Evolutionary conservation across 2,329 filamentous ascomycete species (phyloP).

Genomic region (Sporothrix pseudoabietina): DNA sequence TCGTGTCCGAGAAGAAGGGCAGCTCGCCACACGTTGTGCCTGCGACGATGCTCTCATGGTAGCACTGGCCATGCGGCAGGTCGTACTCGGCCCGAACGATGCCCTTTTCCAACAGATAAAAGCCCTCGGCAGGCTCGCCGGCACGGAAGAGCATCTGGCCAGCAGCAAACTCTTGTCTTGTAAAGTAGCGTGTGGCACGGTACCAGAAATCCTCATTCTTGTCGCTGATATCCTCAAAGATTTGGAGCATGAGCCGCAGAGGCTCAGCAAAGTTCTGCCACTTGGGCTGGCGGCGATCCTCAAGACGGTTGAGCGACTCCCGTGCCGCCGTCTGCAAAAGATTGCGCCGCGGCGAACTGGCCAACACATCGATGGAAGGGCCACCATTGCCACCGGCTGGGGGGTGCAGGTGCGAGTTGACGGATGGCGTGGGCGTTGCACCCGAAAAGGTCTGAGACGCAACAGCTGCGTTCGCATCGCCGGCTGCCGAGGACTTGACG

Average conservation of each 20-base stretch:
- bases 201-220: slow-evolving; percentile 98
- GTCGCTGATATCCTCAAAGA: slow-evolving; percentile 85
- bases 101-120: slow-evolving; percentile 88
- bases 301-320: slow-evolving; percentile 69
- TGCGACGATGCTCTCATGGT: slow-evolving; percentile 89
- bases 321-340: slow-evolving; percentile 79
- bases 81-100: slow-evolving; percentile 90
- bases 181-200: slow-evolving; percentile 73
- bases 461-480: slow-evolving; percentile 10
- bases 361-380: slow-evolving; percentile 48
- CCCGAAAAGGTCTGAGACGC: neutral
- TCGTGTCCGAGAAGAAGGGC: slow-evolving; percentile 92
- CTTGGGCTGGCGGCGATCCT: slow-evolving; percentile 61
- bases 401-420: slow-evolving; percentile 8
- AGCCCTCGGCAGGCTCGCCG: slow-evolving; percentile 75
- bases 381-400: slow-evolving; percentile 32
- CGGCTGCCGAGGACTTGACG: neutral
- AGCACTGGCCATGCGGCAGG: slow-evolving; percentile 76
- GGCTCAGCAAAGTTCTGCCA: slow-evolving; percentile 91
- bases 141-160: slow-evolving; percentile 76
- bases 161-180: slow-evolving; percentile 64
- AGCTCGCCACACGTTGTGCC: slow-evolving; percentile 95
- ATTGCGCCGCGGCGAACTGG: slow-evolving; percentile 78
- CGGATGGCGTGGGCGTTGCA: slow-evolving; percentile 12
- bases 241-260: slow-evolving; percentile 85